Conservation (phyloP, 129 eudicot species). For the Tanacetum coccineum region DNA sequence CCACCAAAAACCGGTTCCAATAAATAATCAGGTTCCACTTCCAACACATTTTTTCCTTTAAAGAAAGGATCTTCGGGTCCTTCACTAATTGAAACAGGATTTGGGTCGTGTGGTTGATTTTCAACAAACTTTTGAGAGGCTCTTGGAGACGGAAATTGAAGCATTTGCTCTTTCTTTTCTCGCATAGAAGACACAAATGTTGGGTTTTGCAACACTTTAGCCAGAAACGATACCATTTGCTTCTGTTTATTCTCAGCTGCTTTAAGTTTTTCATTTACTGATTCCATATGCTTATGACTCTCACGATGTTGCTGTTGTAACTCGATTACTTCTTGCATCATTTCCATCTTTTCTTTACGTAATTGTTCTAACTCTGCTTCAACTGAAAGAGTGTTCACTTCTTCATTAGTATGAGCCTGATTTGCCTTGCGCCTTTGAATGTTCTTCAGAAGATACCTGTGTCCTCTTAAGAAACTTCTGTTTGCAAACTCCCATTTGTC, state of each 20-base stretch:
- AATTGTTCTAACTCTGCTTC: slow-evolving; percentile 58
- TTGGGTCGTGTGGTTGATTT: slow-evolving; percentile 45
- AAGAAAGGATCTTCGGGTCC: slow-evolving; percentile 17
- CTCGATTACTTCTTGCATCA: slow-evolving; percentile 73
- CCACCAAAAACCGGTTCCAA: slow-evolving; percentile 28
- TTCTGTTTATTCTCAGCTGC: slow-evolving; percentile 75
- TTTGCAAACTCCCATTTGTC: slow-evolving; percentile 90
- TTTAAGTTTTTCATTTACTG: slow-evolving; percentile 55
- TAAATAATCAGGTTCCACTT: slow-evolving; percentile 33
- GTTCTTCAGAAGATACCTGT: slow-evolving; percentile 63
- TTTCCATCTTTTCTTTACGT: slow-evolving; percentile 50
- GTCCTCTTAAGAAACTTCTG: slow-evolving; percentile 56
- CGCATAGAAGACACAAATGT: slow-evolving; percentile 41
- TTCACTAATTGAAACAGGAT: slow-evolving; percentile 16
- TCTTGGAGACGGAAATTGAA: slow-evolving; percentile 37
- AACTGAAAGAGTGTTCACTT: slow-evolving; percentile 21
- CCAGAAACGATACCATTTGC: slow-evolving; percentile 77
- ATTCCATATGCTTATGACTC: slow-evolving; percentile 52
- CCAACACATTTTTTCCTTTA: slow-evolving; percentile 40
- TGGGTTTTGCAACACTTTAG: slow-evolving; percentile 57
- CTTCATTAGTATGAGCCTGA: slow-evolving; percentile 14
- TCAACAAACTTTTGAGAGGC: slow-evolving; percentile 43
- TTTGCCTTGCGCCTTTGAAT: slow-evolving; percentile 69
- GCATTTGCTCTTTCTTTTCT: slow-evolving; percentile 31
- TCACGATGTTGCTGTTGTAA: slow-evolving; percentile 62